Evolutionary conservation across 257 asterid genomes (phyloP).

Genomic region (Capsicum chinense): DNA sequence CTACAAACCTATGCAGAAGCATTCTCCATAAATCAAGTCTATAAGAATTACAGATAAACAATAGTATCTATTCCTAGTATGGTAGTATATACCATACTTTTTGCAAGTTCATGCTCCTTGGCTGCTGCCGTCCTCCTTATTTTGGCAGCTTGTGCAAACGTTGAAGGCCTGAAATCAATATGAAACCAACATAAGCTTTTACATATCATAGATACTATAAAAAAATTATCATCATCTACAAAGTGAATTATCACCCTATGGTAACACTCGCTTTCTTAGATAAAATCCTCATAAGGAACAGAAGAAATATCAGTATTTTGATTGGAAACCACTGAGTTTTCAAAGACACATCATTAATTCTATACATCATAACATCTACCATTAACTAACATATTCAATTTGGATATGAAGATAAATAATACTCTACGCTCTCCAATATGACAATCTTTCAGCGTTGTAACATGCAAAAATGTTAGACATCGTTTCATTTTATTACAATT

Average conservation of each 20-base stretch:
- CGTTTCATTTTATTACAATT: background rate
- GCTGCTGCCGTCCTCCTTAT: conserved; percentile 85
- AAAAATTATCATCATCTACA: background rate
- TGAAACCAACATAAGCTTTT: background rate
- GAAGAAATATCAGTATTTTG: background rate
- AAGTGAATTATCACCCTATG: background rate
- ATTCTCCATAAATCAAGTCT: conserved; percentile 9
- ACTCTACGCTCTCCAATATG: background rate
- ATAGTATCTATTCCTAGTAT: background rate
- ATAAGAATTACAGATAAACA: background rate
- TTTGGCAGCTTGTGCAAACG: conserved; percentile 98
- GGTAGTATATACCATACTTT: conserved; percentile 45
- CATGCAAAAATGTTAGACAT: background rate
- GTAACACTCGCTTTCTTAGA: background rate
- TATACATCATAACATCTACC: background rate
- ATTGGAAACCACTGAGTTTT: background rate
- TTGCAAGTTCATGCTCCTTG: conserved; percentile 89
- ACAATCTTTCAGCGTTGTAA: background rate
- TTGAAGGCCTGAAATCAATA: conserved; percentile 79
- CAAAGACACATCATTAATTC: background rate
- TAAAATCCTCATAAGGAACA: background rate
- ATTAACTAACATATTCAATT: background rate
- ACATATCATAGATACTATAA: background rate
- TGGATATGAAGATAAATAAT: background rate
- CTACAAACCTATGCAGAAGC: background rate